Evolutionary conservation across 371 early-diverging fungal species (phyloP), one percentile per base, ranked within the genome.

Genomic region (Capniomyces stellatus): DNA sequence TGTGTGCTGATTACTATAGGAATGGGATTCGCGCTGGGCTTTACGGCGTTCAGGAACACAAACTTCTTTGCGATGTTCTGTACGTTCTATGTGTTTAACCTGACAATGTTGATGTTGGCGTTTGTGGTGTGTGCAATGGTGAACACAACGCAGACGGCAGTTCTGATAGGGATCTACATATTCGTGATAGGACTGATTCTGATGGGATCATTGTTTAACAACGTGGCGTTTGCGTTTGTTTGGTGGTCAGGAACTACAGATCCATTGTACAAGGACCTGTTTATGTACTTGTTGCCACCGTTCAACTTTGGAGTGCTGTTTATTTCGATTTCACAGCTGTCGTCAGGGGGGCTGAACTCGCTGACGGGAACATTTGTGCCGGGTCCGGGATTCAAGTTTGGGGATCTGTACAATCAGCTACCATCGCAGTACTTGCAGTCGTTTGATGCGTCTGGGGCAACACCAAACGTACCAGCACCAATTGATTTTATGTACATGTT

Each of bases 301-400:
- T 51, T 51, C 39, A 51, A 51, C 31, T 51, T 51, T 51, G 51
- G 51, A 23, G 51, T 51, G 29, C 10, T 51, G 12, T 51, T 51
- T 29, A 40, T 51, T 22, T 15, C 8, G 6, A 51, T 51, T 13
- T 51, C 51, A 8, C 23, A 29, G 4, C 21, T 54, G 56, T 44
- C 42, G 50, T 1, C 60, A 58, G 39, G 61, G 75, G 21, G 21
- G 24, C 59, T 23, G 71, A 64, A 2, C 75, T 71, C 64, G 75
- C 71, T 67, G 49, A 78, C 53, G 81, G 83, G 82, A 78, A 82
- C 3, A 75, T 78, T 1, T 81, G 81, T 62, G 79, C 81, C 15
- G 81, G 82, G 64, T 82, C 77, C 64, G 59, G 71, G 18, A 69
- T 72, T 8, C 61, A 82, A 46, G 55, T 60, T 10, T 51, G 71